These are phyloP conservation scores for Diacronema lutheri DNA, from an alignment of 78 protist genomes.

Conservation along the genomic window DNA sequence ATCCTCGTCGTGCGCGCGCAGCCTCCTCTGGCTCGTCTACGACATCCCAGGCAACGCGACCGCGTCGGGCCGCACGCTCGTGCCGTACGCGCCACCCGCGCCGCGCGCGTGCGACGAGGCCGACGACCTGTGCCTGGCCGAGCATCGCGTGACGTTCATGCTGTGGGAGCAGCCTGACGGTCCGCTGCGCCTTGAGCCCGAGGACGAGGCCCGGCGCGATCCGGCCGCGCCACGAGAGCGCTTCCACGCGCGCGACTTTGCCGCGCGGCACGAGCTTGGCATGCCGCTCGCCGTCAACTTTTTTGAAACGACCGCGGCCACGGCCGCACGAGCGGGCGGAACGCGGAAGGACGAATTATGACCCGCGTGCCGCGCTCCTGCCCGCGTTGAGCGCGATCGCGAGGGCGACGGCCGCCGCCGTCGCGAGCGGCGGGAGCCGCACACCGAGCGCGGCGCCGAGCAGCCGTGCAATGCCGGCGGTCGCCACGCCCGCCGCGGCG, in stretches of 20 bases:
- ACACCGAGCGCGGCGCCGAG: too few species aligned
- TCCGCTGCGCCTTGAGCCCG: neutral
- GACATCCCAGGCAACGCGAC: neutral
- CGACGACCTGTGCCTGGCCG: neutral
- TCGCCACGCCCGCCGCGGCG: too few species aligned
- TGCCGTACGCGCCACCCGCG: neutral
- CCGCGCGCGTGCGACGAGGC: neutral
- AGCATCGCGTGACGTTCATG: slow-evolving; percentile 1
- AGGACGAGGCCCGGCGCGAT: neutral
- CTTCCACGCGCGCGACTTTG: neutral
- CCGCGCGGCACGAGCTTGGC: neutral
- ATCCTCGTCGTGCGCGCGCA: too few species aligned
- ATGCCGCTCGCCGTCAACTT: neutral
- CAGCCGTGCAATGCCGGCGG: too few species aligned
- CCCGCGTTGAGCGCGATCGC: too few species aligned
- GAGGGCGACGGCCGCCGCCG: too few species aligned
- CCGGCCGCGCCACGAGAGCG: neutral
- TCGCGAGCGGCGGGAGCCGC: too few species aligned
- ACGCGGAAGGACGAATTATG: too few species aligned
- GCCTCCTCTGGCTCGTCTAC: neutral
- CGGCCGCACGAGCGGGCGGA: too few species aligned
- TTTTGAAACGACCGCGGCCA: neutral
- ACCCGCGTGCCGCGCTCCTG: too few species aligned
- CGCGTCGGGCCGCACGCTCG: neutral
- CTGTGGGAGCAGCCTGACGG: slow-evolving; percentile 5